Conservation (phyloP, 1,139 yeast genomes). For the Diutina rugosa region DNA sequence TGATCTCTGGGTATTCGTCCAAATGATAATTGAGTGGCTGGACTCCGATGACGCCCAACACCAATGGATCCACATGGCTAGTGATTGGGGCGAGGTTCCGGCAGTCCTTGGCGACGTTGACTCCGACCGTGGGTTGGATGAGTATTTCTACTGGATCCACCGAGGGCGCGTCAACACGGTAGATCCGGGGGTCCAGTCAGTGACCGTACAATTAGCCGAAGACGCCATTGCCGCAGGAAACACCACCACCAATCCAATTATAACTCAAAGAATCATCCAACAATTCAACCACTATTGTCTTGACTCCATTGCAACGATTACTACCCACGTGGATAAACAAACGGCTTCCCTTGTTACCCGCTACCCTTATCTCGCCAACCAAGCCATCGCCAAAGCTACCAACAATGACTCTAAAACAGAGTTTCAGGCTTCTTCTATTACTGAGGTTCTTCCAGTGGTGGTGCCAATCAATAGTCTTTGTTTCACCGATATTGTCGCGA, state of each 20-base stretch:
- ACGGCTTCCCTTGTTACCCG: not conserved
- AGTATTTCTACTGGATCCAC: not conserved
- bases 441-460: not conserved
- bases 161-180: not conserved
- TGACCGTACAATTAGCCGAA: not conserved
- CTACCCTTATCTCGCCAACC: not conserved
- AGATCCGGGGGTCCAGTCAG: too few relatives aligned
- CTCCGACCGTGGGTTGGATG: not conserved
- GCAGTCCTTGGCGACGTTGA: not conserved
- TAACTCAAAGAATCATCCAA: not conserved
- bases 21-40: not conserved
- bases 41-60: not conserved
- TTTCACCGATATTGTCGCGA: not conserved
- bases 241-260: not conserved
- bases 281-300: not conserved
- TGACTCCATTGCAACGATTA: not conserved
- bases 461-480: not conserved
- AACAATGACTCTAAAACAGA: not conserved
- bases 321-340: not conserved
- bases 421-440: not conserved
- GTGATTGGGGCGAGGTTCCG: not conserved
- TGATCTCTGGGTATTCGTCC: not conserved
- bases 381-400: not conserved
- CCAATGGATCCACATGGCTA: not conserved
- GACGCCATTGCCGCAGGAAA: not conserved